Conservation (phyloP, 306 rosid species). For the Pueraria montana region DNA sequence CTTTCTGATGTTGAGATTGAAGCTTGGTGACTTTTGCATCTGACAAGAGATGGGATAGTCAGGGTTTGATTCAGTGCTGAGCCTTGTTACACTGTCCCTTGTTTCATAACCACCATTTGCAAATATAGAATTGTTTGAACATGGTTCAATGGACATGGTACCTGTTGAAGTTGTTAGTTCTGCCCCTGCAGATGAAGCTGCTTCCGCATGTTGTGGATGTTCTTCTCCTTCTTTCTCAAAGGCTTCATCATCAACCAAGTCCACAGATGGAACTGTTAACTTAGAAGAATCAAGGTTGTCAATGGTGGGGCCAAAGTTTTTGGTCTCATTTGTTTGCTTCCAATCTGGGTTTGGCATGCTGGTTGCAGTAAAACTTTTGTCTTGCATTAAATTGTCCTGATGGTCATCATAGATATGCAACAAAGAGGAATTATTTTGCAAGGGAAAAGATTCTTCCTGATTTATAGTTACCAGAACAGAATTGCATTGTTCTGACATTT, state of each 20-base stretch:
- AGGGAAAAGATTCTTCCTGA: constrained; percentile 43
- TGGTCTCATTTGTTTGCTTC: constrained; percentile 41
- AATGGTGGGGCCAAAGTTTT: constrained; percentile 27
- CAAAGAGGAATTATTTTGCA: constrained; percentile 40
- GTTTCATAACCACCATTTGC: constrained; percentile 55
- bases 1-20: constrained; percentile 68
- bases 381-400: constrained; percentile 25
- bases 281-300: constrained; percentile 52
- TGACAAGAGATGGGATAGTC: constrained; percentile 56
- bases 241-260: constrained; percentile 50
- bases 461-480: constrained; percentile 34
- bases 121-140: constrained; percentile 37
- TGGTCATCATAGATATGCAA: constrained; percentile 37
- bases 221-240: constrained; percentile 44
- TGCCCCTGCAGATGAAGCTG: constrained; percentile 38
- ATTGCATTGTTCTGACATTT: constrained; percentile 43
- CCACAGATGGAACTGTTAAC: constrained; percentile 46
- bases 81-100: constrained; percentile 64
- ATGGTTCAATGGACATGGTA: constrained; percentile 42
- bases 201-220: constrained; percentile 42
- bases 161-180: constrained; percentile 49
- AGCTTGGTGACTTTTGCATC: constrained; percentile 88
- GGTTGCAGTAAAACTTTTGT: constrained; percentile 32
- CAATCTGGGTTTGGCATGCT: constrained; percentile 43
- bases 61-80: constrained; percentile 75